Evolutionary conservation across 805 yeast genomes (phyloP).

Genomic region (Saccharomyces jurei): DNA sequence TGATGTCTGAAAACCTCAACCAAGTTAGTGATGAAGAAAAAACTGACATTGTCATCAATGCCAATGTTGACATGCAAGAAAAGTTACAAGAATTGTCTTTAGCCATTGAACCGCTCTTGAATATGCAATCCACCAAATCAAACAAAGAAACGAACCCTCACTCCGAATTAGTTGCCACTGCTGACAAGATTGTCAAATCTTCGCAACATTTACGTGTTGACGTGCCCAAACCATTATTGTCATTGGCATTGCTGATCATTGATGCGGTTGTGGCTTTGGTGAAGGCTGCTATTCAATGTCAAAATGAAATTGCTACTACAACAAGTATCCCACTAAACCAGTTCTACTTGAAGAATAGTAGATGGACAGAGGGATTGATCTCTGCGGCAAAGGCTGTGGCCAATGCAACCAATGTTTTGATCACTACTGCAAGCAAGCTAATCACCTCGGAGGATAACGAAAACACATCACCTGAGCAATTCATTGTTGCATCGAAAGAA

Average conservation of each 20-base stretch:
- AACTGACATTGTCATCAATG: slow-evolving; percentile 68
- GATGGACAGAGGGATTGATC: slow-evolving; percentile 90
- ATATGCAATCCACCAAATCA: slow-evolving; percentile 13
- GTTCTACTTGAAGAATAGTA: slow-evolving; percentile 76
- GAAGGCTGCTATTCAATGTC: slow-evolving; percentile 70
- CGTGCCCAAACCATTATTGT: slow-evolving; percentile 66
- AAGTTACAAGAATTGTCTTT: slow-evolving; percentile 57
- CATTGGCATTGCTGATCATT: slow-evolving; percentile 74
- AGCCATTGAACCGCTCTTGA: slow-evolving; percentile 38
- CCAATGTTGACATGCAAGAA: slow-evolving; percentile 69
- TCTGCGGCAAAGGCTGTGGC: slow-evolving; percentile 88
- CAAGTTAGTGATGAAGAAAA: slow-evolving; percentile 48
- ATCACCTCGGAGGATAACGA: slow-evolving; percentile 41
- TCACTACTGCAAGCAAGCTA: slow-evolving; percentile 82
- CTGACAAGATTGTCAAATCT: slow-evolving; percentile 59
- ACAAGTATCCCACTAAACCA: slow-evolving; percentile 35
- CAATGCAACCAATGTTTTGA: slow-evolving; percentile 69
- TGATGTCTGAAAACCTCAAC: slow-evolving; percentile 46
- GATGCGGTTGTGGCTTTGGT: slow-evolving; percentile 68
- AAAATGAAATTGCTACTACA: slow-evolving; percentile 63
- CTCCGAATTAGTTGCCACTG: slow-evolving; percentile 64
- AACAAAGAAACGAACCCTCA: slow-evolving; percentile 56
- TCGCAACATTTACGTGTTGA: slow-evolving; percentile 55
- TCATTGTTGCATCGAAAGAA: slow-evolving; percentile 84
- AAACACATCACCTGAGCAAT: slow-evolving; percentile 54